Base-by-base conservation (phyloP, 1,284 basidiomycete genomes). In the Sanghuangporus sanghuang region DNA sequence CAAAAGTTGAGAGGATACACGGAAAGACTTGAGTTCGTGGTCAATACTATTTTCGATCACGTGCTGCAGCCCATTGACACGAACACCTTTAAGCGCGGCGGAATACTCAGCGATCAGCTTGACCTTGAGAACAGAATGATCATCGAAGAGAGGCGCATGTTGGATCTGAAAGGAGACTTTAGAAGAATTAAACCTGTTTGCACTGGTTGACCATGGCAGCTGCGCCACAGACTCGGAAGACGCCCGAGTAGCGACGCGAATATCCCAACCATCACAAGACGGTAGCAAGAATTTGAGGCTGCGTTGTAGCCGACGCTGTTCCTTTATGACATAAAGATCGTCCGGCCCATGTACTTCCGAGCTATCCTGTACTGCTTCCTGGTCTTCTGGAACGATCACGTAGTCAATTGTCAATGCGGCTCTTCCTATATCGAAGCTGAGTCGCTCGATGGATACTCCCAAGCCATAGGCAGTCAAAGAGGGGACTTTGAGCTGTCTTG, bases 321-420 rank as follows among this genome's bases (percentile, higher is more conserved):
- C 90, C 40, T 83, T 82, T 52, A 86, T 70, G 3, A 82, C 79
- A 65, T 86, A 81, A 6, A 90, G 73, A 64, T 86, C 87, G 49
- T 86, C 84, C 65, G 85, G 69, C 9, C 80, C 82, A 49, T 77
- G 75, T 39, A 74, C 70, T 18, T 80, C 8, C 73, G 67, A 32
- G 70, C 67, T 35, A 62, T 66, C 66, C 72, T 75, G 76, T 0
- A 64, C 69, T 1, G 68, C 65, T 18, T 88, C 86, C 36, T 87
- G 84, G 38, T 89, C 86, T 59, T 89, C 86, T 3, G 89, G 89
- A 36, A 96, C 83, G 63, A 99, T 86, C 1, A 91, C 80, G 74
- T 98, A 98, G 64, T 93, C 90, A n/a, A 95, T 76, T 0, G 83
- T 86, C 35, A 98, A 80, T 1, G 90, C 91, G 68, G 95, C 92